These are phyloP conservation scores for Fusarium xyrophilum DNA, from an alignment of 2,329 filamentous ascomycete species.

Conservation along the genomic window DNA sequence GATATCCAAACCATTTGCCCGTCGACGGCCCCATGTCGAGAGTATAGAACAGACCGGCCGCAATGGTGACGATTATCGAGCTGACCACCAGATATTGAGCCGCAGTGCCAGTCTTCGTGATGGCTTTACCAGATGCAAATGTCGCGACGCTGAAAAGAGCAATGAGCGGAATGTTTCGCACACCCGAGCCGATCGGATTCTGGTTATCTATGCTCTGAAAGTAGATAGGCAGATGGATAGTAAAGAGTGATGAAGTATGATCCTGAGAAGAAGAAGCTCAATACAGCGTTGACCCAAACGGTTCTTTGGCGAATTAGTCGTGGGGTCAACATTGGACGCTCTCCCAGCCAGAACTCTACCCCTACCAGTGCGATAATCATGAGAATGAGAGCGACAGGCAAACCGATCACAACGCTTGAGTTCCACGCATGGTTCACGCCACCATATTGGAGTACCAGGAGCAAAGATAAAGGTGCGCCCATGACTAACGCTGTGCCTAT, in stretches of 20 bases:
- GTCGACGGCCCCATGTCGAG: neutral
- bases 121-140: neutral
- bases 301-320: neutral
- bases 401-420: neutral
- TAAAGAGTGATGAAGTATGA: neutral
- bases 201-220: neutral
- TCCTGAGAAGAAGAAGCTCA: neutral
- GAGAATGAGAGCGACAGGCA: neutral
- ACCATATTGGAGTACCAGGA: neutral
- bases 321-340: neutral
- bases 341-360: neutral
- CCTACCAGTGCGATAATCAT: neutral
- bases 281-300: neutral
- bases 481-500: neutral
- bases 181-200: neutral
- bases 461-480: neutral
- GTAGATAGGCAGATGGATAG: neutral
- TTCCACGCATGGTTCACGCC: neutral
- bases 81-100: neutral
- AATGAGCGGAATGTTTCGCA: neutral
- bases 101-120: neutral
- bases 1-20: neutral
- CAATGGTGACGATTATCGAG: neutral
- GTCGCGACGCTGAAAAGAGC: neutral
- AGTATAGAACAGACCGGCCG: neutral